These are phyloP conservation scores for Podaxis sp. DNA, from an alignment of 768 basidiomycete genomes.

Conservation along the genomic window DNA sequence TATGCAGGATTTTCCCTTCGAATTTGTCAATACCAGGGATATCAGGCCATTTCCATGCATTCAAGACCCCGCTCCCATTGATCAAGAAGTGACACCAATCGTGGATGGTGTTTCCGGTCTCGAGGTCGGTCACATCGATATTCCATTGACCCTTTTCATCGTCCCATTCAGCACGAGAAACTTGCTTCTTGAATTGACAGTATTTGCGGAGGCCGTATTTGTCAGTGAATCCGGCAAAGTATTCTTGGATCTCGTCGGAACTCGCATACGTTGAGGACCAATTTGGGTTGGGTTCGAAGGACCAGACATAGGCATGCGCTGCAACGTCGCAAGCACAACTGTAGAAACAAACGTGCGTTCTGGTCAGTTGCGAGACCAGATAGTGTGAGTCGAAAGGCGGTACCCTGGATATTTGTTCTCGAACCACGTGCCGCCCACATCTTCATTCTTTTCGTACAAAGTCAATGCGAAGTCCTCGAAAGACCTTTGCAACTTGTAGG, in stretches of 20 bases:
- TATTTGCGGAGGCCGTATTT: constrained; percentile 28
- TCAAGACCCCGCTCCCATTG: constrained; percentile 30
- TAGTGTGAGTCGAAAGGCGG: neutral
- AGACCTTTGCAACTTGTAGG: constrained; percentile 31
- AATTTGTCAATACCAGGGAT: constrained; percentile 29
- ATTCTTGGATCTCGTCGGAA: constrained; percentile 24
- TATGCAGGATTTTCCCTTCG: constrained; percentile 30
- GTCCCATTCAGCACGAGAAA: constrained; percentile 27
- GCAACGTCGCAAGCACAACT: constrained; percentile 30
- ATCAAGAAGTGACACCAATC: constrained; percentile 30
- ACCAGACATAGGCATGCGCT: constrained; percentile 28
- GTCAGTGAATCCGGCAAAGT: constrained; percentile 24
- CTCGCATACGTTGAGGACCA: constrained; percentile 30
- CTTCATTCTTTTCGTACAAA: constrained; percentile 30
- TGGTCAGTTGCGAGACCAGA: neutral
- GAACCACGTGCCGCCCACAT: constrained; percentile 29
- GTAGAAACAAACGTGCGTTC: neutral
- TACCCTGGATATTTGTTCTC: constrained; percentile 34
- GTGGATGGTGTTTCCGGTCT: constrained; percentile 14
- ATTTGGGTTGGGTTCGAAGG: constrained; percentile 27
- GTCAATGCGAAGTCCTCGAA: constrained; percentile 28
- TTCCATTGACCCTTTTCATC: constrained; percentile 23
- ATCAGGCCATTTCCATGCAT: constrained; percentile 35
- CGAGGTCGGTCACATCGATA: constrained; percentile 20
- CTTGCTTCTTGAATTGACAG: constrained; percentile 22